These are phyloP conservation scores for Aspergillus tamarii DNA, from an alignment of 2,329 filamentous ascomycete species.

Conservation along the genomic window DNA sequence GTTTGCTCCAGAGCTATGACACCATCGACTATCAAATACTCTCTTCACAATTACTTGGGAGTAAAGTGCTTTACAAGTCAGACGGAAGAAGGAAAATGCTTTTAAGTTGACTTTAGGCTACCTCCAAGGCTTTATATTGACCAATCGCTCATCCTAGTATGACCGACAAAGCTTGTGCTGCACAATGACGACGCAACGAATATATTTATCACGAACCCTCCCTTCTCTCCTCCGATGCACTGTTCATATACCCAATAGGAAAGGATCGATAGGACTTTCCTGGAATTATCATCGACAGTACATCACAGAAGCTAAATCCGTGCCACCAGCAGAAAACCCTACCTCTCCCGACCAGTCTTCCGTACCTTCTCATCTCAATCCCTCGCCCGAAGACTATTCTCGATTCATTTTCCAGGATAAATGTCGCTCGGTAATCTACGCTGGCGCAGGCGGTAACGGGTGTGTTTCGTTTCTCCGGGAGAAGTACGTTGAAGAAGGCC, in stretches of 20 bases:
- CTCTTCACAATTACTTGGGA: neutral
- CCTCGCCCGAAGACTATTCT: constrained; percentile 80
- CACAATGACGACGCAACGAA: constrained; percentile 28
- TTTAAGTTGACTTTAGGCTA: neutral
- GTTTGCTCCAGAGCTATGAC: constrained; percentile 2
- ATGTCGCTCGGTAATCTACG: constrained; percentile 74
- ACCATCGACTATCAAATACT: neutral
- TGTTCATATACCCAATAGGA: constrained; percentile 17
- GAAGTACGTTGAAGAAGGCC: constrained; percentile 84
- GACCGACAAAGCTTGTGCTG: constrained; percentile 18
- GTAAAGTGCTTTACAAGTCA: neutral
- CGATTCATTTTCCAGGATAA: constrained; percentile 84
- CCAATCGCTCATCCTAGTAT: constrained; percentile 13
- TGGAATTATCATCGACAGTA: constrained; percentile 26
- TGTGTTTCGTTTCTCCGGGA: constrained; percentile 94
- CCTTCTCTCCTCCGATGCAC: constrained; percentile 24
- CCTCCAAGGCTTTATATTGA: neutral
- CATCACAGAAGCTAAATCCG: constrained; percentile 21
- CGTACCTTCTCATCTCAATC: constrained; percentile 69
- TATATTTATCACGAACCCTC: constrained; percentile 20
- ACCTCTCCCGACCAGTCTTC: constrained; percentile 21
- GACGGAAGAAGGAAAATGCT: constrained; percentile 6
- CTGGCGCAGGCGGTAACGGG: constrained; percentile 83
- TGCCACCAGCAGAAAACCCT: constrained; percentile 14
- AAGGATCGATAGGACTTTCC: constrained; percentile 11